These are phyloP conservation scores for Pseudogymnoascus sp. DNA, from an alignment of 2,329 filamentous ascomycete species.

Conservation along the genomic window DNA sequence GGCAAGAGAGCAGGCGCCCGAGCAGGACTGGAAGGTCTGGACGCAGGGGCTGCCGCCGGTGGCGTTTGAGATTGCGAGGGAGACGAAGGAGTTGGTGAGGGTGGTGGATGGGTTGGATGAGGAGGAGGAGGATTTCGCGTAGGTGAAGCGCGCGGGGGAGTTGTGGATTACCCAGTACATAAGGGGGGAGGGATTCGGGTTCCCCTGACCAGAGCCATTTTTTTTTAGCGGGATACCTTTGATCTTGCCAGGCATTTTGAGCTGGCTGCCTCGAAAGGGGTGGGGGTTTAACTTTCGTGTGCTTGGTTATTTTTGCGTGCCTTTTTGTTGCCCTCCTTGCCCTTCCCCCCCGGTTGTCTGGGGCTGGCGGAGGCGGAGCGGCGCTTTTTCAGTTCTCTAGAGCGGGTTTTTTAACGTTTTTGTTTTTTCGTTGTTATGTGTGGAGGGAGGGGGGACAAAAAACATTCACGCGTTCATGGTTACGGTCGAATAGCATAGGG, in stretches of 20 bases:
- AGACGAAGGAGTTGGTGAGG: constrained; percentile 66
- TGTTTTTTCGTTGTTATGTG: neutral
- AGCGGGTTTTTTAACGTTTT: neutral
- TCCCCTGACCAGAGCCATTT: neutral
- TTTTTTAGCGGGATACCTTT: neutral
- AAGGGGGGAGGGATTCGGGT: neutral
- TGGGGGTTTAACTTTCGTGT: neutral
- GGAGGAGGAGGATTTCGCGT: constrained; percentile 1
- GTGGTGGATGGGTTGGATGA: constrained; percentile 32
- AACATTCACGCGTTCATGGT: neutral
- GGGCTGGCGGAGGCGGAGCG: neutral
- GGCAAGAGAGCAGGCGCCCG: constrained; percentile 44
- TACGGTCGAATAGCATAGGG: constrained; percentile 1
- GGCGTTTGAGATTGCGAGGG: constrained; percentile 77
- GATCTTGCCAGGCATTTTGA: constrained; percentile 4
- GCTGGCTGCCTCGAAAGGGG: neutral
- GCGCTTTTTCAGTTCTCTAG: neutral
- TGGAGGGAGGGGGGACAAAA: neutral
- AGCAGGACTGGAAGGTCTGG: constrained; percentile 53
- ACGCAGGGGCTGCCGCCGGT: constrained; percentile 69
- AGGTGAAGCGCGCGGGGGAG: neutral
- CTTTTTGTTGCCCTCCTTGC: neutral
- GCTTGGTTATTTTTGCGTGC: neutral
- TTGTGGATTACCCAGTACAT: neutral
- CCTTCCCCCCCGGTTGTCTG: neutral